Base-by-base conservation (phyloP, 2,329 filamentous ascomycete species). In the Ilyonectria destructans region DNA sequence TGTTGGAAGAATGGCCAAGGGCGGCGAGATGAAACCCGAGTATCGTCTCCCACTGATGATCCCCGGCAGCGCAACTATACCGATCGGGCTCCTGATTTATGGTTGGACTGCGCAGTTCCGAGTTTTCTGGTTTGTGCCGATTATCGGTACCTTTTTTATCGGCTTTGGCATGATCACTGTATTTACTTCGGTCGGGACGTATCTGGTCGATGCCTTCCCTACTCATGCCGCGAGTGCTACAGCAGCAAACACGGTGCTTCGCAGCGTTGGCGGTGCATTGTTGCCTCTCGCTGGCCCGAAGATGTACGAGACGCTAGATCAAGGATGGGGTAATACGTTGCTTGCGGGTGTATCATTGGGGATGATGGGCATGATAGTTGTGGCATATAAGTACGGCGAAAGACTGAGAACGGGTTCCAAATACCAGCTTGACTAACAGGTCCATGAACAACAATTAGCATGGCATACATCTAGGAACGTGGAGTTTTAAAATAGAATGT, bases 81-180 rank as follows among this genome's bases (percentile, higher is more conserved):
- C 74, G 4, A 60, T 74, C 1, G 73, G 77, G 0, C 37, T 79
- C 2, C 62, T 77, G 15, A 56, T 76, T 33, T 77, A 78, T 19
- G 76, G 72, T 0, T 77, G 74, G 77, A 69, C 70, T 19, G 82
- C 82, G 0, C 74, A 89, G 17, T 81, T 83, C 17, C 70, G 80
- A 17, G 80, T 85, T 2, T 85, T 87, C 62, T 89, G 85, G 85
- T 84, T 89, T 13, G 83, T 88, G 15, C 85, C 86, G 0, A 85
- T 86, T 58, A 79, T 85, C 4, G 82, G 81, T 0, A 86, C 82
- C 0, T 73, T 79, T 29, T 49, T 72, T 2, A 62, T 87, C 31
- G 86, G 85, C 2, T 62, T 82, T 2, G 80, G 81, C 1, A 77
- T 81, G 43, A 72, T 83, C 23, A 74, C 72, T 7, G 74, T 80